Percentiles rank a stretch among this genome's conserved stretches.
Evolutionary conservation across 2,329 filamentous ascomycete genomes (phyloP).

Genomic region (Pyrenochaeta sp.): DNA sequence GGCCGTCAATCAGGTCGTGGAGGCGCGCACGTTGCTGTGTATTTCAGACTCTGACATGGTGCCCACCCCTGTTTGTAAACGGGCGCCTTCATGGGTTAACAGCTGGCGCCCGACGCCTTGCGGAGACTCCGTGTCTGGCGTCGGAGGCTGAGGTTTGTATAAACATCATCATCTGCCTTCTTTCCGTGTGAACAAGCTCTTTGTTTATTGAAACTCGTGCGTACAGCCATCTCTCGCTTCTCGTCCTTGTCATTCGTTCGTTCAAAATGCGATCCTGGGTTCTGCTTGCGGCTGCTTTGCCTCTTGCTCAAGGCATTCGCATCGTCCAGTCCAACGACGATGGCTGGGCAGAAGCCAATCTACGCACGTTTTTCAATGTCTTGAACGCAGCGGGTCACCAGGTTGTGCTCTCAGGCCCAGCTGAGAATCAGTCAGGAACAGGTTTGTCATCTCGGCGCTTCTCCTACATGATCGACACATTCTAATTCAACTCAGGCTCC

Average conservation of each 20-base stretch:
- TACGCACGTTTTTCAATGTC: conserved; percentile 66
- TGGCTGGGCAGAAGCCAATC: conserved; percentile 75
- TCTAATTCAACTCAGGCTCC: conserved; percentile 61
- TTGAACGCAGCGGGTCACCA: conserved; percentile 65
- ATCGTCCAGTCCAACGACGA: conserved; percentile 73
- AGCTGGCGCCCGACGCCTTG: conserved; percentile 4
- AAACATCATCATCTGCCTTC: conserved; percentile 5
- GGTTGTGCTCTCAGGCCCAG: conserved; percentile 70
- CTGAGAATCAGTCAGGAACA: conserved; percentile 70
- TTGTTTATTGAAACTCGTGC: not conserved
- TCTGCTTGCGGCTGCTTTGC: conserved; percentile 33
- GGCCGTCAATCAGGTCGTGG: conserved; percentile 34
- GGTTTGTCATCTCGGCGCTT: conserved; percentile 49
- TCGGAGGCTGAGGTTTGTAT: conserved; percentile 11
- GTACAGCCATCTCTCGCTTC: conserved; percentile 7
- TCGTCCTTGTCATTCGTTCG: conserved; percentile 44
- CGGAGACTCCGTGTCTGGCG: not conserved
- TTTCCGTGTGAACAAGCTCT: conserved; percentile 1
- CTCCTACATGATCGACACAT: conserved; percentile 9
- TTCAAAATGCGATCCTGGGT: conserved; percentile 34
- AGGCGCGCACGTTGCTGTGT: conserved; percentile 23
- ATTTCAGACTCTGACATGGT: not conserved
- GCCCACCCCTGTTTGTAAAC: conserved; percentile 7
- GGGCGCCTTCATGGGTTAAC: conserved; percentile 5
- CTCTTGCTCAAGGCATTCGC: conserved; percentile 37